Conservation (phyloP, 2,329 filamentous ascomycete genomes). For the Xylariaceae sp. region DNA sequence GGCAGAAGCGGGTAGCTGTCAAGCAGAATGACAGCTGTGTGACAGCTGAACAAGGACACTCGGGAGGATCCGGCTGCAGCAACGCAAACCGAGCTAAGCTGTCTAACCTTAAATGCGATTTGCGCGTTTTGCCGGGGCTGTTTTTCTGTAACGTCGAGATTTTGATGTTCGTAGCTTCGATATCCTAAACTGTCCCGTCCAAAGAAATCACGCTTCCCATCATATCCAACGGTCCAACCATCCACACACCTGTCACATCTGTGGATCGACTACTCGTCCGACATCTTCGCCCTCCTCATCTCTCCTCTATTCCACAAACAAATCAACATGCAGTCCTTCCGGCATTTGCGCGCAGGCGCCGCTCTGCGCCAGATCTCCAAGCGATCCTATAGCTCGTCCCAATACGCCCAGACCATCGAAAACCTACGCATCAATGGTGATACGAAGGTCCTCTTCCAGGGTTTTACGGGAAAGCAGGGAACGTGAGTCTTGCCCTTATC, state of each 20-base stretch:
- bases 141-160: not conserved
- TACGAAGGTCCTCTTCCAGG: slow-evolving; percentile 95
- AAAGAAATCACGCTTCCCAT: not conserved
- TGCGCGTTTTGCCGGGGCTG: slow-evolving; percentile 2
- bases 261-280: not conserved
- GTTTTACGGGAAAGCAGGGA: slow-evolving; percentile 96
- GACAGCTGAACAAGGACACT: not conserved
- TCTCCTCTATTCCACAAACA: slow-evolving; percentile 6
- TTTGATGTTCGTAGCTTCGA: not conserved
- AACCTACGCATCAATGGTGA: slow-evolving; percentile 92
- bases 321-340: slow-evolving; percentile 73
- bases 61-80: no score
- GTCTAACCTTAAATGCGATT: slow-evolving; percentile 3
- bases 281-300: not conserved
- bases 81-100: no score
- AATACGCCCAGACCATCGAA: slow-evolving; percentile 68
- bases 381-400: slow-evolving; percentile 71
- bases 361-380: slow-evolving; percentile 61
- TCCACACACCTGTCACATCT: no score
- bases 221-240: no score
- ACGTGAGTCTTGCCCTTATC: slow-evolving; percentile 56
- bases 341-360: slow-evolving; percentile 65
- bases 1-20: no score
- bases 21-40: slow-evolving; percentile 5
- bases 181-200: not conserved